phyloP scores from a whole-genome alignment of 2,329 filamentous ascomycete genomes.

The Trichoderma breve region DNA sequence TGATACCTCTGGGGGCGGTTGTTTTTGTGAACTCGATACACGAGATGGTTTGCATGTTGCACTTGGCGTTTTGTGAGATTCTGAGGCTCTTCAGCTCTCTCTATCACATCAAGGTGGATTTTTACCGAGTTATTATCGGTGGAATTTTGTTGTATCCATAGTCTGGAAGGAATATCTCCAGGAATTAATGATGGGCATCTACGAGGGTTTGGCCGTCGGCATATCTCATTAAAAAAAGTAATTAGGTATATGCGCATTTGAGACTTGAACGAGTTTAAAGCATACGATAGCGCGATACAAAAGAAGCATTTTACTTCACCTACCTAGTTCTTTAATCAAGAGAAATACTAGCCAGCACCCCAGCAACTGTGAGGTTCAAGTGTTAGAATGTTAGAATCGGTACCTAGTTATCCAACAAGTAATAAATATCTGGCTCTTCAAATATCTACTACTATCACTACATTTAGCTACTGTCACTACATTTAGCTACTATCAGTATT shows the following conservation, averaged over 20 bases:
- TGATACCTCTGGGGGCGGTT: constrained; percentile 32
- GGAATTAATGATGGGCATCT: not conserved
- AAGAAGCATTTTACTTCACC: not conserved
- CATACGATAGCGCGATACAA: not conserved
- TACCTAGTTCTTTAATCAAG: not conserved
- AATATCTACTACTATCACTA: too few species aligned
- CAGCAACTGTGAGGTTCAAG: too few species aligned
- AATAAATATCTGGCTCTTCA: too few species aligned
- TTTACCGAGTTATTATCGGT: not conserved
- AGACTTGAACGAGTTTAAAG: not conserved
- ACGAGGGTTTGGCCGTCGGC: not conserved
- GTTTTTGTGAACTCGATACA: constrained; percentile 24
- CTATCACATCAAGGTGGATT: not conserved
- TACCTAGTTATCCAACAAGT: too few species aligned
- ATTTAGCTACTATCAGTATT: too few species aligned
- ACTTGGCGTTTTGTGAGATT: constrained; percentile 28
- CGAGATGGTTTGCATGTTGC: constrained; percentile 28
- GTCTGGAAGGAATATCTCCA: not conserved
- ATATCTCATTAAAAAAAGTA: not conserved
- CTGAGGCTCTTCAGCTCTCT: constrained; percentile 4
- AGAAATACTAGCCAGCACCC: not conserved
- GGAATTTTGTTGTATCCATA: not conserved
- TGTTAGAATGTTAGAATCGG: too few species aligned
- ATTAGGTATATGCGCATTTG: not conserved
- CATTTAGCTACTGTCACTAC: too few species aligned